Evolutionary conservation across 495 filamentous ascomycete genomes (phyloP).

Genomic region (Chaetomidium leptoderma): DNA sequence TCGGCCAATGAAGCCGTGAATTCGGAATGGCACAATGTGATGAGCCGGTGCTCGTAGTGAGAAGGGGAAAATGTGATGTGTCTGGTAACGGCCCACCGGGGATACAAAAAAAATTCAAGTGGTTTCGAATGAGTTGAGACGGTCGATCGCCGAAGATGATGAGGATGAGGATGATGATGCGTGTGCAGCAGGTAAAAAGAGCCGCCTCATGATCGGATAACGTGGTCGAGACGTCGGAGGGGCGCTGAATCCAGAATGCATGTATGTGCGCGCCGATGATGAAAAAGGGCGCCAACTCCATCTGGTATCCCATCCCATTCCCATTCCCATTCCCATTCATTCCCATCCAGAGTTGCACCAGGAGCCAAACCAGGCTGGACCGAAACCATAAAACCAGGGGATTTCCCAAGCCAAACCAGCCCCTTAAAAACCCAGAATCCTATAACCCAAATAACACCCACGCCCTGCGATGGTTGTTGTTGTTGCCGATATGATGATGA

Average conservation of each 20-base stretch:
- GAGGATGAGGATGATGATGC: too few species aligned
- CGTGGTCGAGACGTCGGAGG: not conserved
- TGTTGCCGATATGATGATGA: constrained; percentile 11
- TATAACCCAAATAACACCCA: constrained; percentile 16
- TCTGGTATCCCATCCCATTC: not conserved
- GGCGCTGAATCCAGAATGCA: too few species aligned
- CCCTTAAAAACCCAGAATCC: constrained; percentile 7
- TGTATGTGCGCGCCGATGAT: not conserved
- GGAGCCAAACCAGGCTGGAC: constrained; percentile 9
- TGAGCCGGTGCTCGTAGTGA: too few species aligned
- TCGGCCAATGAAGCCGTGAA: not conserved
- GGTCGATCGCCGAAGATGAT: constrained; percentile 1
- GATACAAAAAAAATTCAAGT: too few species aligned
- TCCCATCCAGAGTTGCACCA: not conserved
- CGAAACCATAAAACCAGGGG: constrained; percentile 4
- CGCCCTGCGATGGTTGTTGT: constrained; percentile 15
- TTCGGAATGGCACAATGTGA: not conserved
- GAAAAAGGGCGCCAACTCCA: constrained; percentile 6
- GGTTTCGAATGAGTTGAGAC: not conserved
- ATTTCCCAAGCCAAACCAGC: constrained; percentile 13
- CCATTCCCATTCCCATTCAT: not conserved
- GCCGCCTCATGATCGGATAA: not conserved
- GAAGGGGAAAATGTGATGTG: too few species aligned
- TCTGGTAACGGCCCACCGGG: not conserved
- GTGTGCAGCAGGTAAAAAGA: not conserved